Evolutionary conservation across 345 rosid species (phyloP).

Genomic region (Cardiospermum halicacabum): DNA sequence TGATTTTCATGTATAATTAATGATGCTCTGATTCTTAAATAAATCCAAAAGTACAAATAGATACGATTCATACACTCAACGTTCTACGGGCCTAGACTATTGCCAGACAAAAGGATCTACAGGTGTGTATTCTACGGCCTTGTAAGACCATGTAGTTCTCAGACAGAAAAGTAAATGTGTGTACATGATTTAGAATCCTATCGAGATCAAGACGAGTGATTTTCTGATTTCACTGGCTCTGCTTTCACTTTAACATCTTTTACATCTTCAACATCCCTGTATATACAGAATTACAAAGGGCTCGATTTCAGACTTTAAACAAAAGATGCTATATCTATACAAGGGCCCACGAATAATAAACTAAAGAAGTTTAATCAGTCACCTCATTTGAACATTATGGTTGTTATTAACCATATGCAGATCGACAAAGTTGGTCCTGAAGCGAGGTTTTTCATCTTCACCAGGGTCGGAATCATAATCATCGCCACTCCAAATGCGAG

Average conservation of each 20-base stretch:
- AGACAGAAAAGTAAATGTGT: constrained; percentile 1
- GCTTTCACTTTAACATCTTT: constrained; percentile 18
- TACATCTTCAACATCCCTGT: constrained; percentile 38
- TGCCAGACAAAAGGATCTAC: constrained; percentile 15
- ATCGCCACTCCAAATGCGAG: constrained; percentile 82
- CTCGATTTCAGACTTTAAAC: not conserved
- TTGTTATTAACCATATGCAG: constrained; percentile 28
- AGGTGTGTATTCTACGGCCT: not conserved
- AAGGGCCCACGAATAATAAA: too few species aligned
- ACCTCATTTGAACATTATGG: constrained; percentile 52
- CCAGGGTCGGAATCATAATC: constrained; percentile 75
- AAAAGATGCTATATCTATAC: not conserved
- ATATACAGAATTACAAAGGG: not conserved
- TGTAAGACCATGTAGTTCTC: not conserved
- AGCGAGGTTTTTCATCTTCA: constrained; percentile 51
- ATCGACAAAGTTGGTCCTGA: constrained; percentile 28
- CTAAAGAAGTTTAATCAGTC: not conserved
- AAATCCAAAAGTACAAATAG: not conserved
- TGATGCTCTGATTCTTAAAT: constrained; percentile 8
- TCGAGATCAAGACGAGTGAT: constrained; percentile 26
- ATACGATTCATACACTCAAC: not conserved
- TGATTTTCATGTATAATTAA: not conserved
- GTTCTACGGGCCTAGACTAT: constrained; percentile 13
- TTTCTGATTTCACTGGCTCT: too few species aligned
- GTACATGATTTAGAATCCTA: not conserved